A percentile compares a stretch with the other conserved stretches of the same genome.
Conservation (phyloP, 2,329 filamentous ascomycete genomes). For the Rhinocladiella mackenziei region DNA sequence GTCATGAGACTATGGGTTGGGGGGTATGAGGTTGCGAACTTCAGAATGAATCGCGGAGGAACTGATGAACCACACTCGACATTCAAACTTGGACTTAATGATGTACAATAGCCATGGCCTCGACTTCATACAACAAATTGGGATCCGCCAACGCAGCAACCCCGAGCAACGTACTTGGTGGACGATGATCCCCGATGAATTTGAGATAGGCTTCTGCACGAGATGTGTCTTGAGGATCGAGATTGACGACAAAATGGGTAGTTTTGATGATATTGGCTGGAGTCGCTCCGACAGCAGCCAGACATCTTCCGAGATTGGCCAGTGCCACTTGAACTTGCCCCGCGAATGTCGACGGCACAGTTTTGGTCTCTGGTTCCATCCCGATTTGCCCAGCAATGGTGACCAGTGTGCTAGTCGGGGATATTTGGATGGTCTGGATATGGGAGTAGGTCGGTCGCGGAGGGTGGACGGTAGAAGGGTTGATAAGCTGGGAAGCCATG, state of each 20-base stretch:
- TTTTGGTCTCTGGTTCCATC: constrained; percentile 30
- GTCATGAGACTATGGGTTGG: too few relatives aligned
- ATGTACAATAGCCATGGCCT: constrained; percentile 41
- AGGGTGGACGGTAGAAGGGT: background rate
- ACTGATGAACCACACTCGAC: too few relatives aligned
- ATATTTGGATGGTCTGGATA: background rate
- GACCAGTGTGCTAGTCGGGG: background rate
- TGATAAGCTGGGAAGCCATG: background rate
- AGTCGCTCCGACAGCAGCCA: constrained; percentile 36
- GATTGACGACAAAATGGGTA: constrained; percentile 44
- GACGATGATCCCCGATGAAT: constrained; percentile 40
- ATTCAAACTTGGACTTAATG: too few relatives aligned
- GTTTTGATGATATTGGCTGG: constrained; percentile 41
- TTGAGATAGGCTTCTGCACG: constrained; percentile 38
- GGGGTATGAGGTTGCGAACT: too few relatives aligned
- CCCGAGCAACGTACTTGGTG: constrained; percentile 42
- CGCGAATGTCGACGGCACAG: constrained; percentile 38
- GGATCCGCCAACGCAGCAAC: constrained; percentile 40
- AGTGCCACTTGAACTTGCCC: constrained; percentile 41
- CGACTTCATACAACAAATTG: constrained; percentile 42
- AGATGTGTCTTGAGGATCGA: constrained; percentile 36
- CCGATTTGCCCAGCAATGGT: constrained; percentile 36
- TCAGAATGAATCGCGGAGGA: too few relatives aligned
- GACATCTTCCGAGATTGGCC: constrained; percentile 37
- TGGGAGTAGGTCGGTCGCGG: constrained; percentile 6